These are phyloP conservation scores for Plasmodium vivax DNA, from an alignment of 169 alveolate genomes.

Conservation along the genomic window DNA sequence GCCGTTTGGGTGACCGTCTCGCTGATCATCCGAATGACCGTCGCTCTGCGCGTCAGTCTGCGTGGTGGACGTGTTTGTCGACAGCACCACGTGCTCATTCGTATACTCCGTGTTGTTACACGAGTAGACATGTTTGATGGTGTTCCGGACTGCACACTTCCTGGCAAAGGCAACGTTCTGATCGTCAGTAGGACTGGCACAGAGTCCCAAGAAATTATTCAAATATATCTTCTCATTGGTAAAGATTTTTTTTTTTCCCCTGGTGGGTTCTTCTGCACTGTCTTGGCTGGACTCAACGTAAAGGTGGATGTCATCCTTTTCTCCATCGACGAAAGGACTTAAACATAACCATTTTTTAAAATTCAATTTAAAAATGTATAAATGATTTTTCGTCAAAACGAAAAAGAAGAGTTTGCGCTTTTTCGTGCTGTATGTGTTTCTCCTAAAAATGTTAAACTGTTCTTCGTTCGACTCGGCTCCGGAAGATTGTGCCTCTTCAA, in stretches of 20 bases:
- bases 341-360: constrained; percentile 67
- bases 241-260: neutral
- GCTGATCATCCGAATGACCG: neutral
- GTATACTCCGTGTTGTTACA: constrained; percentile 43
- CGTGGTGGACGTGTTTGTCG: constrained; percentile 5
- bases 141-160: constrained; percentile 60
- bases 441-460: constrained; percentile 44
- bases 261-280: constrained; percentile 16
- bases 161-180: constrained; percentile 40
- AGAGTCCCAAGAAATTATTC: constrained; percentile 56
- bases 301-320: constrained; percentile 59
- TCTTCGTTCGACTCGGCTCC: constrained; percentile 25
- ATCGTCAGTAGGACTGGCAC: neutral
- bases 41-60: neutral
- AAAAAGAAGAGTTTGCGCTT: constrained; percentile 43
- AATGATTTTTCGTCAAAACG: constrained; percentile 70
- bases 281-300: constrained; percentile 54
- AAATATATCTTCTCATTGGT: constrained; percentile 54
- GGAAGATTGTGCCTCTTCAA: neutral
- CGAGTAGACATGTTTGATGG: constrained; percentile 13
- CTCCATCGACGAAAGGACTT: constrained; percentile 72
- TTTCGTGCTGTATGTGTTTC: neutral
- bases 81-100: constrained; percentile 28
- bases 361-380: constrained; percentile 47
- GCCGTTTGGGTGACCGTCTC: neutral